These are phyloP conservation scores for Scutellaria barbata DNA, from an alignment of 257 asterid species.

Conservation along the genomic window DNA sequence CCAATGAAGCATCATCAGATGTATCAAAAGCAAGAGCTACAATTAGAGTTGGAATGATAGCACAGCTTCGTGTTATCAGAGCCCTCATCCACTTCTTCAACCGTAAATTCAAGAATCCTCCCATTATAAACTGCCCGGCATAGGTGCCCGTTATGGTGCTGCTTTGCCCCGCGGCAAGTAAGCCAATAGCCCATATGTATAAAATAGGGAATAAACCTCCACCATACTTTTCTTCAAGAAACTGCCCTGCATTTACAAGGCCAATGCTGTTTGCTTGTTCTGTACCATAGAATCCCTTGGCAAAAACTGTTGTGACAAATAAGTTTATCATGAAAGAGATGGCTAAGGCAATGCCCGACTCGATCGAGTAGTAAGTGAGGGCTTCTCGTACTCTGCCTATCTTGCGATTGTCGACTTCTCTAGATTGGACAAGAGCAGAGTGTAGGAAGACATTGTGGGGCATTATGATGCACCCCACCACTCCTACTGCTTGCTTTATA, in stretches of 20 bases:
- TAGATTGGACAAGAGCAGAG: slow-evolving; percentile 81
- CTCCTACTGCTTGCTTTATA: slow-evolving; percentile 80
- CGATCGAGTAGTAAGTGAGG: slow-evolving; percentile 71
- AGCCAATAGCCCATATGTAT: slow-evolving; percentile 82
- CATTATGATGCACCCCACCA: slow-evolving; percentile 86
- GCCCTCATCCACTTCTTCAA: slow-evolving; percentile 84
- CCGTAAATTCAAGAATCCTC: slow-evolving; percentile 68
- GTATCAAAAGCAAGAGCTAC: slow-evolving; percentile 78
- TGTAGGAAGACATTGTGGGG: slow-evolving; percentile 84
- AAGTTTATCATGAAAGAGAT: slow-evolving; percentile 72
- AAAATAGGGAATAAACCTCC: slow-evolving; percentile 74
- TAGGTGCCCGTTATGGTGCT: slow-evolving; percentile 85
- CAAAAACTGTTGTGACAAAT: slow-evolving; percentile 78
- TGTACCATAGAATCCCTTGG: slow-evolving; percentile 76
- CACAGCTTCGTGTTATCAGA: slow-evolving; percentile 72
- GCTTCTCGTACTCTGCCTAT: slow-evolving; percentile 75
- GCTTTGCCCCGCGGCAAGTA: slow-evolving; percentile 85
- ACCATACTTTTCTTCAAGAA: slow-evolving; percentile 73
- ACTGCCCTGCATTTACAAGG: slow-evolving; percentile 77
- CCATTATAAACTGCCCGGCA: slow-evolving; percentile 86
- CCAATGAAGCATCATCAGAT: slow-evolving; percentile 65
- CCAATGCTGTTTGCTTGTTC: slow-evolving; percentile 66
- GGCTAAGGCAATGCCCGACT: slow-evolving; percentile 64
- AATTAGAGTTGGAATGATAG: slow-evolving; percentile 68
- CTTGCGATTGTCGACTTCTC: slow-evolving; percentile 64